These are phyloP conservation scores for Mycena venus DNA, from an alignment of 768 basidiomycete species.

Conservation along the genomic window DNA sequence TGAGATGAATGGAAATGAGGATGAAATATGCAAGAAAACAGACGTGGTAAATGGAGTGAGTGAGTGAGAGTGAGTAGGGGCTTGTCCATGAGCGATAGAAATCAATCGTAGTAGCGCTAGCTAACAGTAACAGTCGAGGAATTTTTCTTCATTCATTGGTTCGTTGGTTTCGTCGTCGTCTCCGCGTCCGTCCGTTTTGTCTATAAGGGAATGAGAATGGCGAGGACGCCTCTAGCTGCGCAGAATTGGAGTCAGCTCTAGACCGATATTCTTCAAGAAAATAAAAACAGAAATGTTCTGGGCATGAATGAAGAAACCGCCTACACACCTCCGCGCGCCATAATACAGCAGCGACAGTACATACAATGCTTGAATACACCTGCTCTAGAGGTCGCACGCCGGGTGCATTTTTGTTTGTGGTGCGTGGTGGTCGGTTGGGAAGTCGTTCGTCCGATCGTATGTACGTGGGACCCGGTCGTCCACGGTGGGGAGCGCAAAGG, in stretches of 20 bases:
- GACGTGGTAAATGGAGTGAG: not conserved
- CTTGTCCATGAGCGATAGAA: not conserved
- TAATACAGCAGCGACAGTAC: not conserved
- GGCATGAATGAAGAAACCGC: not conserved
- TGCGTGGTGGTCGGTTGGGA: not conserved
- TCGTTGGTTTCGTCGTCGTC: constrained; percentile 8
- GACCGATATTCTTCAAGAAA: not conserved
- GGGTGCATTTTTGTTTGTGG: constrained; percentile 29
- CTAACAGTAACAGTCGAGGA: not conserved
- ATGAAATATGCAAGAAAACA: constrained; percentile 16
- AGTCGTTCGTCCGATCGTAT: not conserved
- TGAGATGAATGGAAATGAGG: not conserved
- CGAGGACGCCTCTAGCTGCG: constrained; percentile 1
- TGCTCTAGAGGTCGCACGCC: constrained; percentile 29
- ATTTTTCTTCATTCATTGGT: not conserved
- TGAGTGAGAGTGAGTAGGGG: constrained; percentile 1
- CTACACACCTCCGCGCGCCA: not conserved
- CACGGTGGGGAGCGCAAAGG: not conserved
- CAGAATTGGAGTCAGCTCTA: not conserved
- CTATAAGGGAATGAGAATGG: not conserved
- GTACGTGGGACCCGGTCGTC: not conserved
- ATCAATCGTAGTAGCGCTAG: too few relatives aligned
- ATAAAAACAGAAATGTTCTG: not conserved
- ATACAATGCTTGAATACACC: constrained; percentile 12
- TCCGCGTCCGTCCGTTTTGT: constrained; percentile 17